Percentiles rank a stretch among this genome's conserved stretches.
Conservation (phyloP, 257 asterid species). For the Primulina tabacum region DNA sequence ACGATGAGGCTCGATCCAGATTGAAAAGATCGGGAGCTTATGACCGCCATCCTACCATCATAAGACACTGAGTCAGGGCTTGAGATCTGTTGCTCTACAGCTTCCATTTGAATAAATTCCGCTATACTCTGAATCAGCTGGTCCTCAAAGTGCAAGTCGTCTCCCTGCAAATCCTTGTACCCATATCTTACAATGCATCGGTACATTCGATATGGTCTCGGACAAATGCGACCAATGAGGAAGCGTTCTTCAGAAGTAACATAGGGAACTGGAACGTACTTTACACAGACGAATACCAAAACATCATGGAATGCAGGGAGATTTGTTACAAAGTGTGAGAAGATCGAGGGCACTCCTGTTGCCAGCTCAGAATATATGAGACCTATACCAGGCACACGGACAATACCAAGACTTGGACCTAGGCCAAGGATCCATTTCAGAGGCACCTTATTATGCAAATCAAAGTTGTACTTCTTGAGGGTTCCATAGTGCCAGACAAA, state of each 20-base stretch:
- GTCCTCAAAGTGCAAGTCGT: conserved; percentile 73
- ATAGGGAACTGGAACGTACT: conserved; percentile 78
- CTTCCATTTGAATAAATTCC: conserved; percentile 92
- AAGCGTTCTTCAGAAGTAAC: conserved; percentile 85
- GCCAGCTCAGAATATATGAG: conserved; percentile 88
- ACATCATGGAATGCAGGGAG: conserved; percentile 93
- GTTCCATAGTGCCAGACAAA: conserved; percentile 94
- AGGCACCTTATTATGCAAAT: conserved; percentile 85
- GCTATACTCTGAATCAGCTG: conserved; percentile 81
- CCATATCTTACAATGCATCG: conserved; percentile 94
- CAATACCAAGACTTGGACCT: conserved; percentile 90
- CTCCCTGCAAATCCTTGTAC: conserved; percentile 83
- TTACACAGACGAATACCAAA: conserved; percentile 85
- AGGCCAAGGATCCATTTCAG: conserved; percentile 81
- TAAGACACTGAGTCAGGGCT: conserved; percentile 61
- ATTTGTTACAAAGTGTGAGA: conserved; percentile 88
- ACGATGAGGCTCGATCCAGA: conserved; percentile 45
- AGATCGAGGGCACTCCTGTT: conserved; percentile 84
- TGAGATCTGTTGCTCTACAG: conserved; percentile 67
- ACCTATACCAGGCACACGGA: conserved; percentile 93
- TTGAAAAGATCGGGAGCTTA: conserved; percentile 49
- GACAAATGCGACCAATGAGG: conserved; percentile 94
- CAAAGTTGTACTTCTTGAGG: conserved; percentile 80
- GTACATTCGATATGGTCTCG: conserved; percentile 89
- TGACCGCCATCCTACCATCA: conserved; percentile 96